Percentiles rank a stretch among this genome's conserved stretches.
Evolutionary conservation across 305 asterid genomes (phyloP).

Genomic region (Fraxinus dipetala): DNA sequence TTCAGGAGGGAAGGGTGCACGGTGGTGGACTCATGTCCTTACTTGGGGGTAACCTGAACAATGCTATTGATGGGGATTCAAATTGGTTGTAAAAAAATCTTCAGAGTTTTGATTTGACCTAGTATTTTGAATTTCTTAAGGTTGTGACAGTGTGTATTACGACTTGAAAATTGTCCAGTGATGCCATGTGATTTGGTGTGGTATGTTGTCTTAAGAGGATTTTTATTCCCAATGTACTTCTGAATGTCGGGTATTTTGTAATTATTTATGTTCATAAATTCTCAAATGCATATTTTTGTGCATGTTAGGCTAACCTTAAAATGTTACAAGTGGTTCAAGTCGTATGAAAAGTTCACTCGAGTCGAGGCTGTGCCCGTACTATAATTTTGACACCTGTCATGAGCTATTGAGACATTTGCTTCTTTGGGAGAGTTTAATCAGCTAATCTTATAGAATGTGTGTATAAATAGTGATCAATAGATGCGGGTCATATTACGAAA

Average conservation of each 20-base stretch:
- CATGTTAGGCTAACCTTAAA: not conserved
- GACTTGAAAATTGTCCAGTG: not conserved
- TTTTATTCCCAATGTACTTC: not conserved
- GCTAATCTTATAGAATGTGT: not conserved
- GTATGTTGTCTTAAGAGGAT: not conserved
- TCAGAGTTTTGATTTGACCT: not conserved
- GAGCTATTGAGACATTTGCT: not conserved
- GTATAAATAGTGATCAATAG: not conserved
- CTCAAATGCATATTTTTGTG: not conserved
- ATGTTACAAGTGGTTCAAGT: not conserved
- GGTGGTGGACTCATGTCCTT: conserved; percentile 41
- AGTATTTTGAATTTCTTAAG: conserved; percentile 3
- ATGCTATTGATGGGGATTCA: conserved; percentile 22
- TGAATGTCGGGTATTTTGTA: not conserved
- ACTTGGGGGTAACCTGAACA: conserved; percentile 42
- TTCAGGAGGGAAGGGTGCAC: conserved; percentile 23
- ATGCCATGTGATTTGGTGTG: not conserved
- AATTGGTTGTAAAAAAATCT: not conserved
- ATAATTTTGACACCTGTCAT: not conserved
- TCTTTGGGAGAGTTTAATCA: not conserved
- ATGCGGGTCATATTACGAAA: not conserved
- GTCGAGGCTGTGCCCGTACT: not conserved
- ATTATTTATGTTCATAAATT: not conserved
- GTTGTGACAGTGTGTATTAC: not conserved
- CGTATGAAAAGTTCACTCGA: not conserved